Evolutionary conservation across 73 alveolate genomes (phyloP), one percentile per base, ranked within the genome.

Genomic region (Paramecium sexaurelia): DNA sequence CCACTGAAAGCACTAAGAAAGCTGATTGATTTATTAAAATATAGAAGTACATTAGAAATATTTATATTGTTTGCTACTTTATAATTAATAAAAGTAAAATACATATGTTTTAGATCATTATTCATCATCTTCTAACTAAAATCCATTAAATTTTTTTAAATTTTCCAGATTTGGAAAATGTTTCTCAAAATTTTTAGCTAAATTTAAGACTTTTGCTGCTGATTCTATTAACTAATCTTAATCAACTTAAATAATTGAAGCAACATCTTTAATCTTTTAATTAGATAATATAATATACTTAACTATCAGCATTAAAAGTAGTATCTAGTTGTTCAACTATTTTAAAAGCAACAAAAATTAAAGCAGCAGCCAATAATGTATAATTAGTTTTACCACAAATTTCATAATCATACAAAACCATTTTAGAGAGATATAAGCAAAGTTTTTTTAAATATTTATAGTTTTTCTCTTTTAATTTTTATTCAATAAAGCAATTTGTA

Each of bases 181-280:
- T 29, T 95, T 91, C 84, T 97, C 99, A 73, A 97, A 97, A 94
- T 97, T 96, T 85, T 97, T 94, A 1, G 99, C 99, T 75, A 95
- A 92, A 92, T 93, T 93, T 24, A 97, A 93, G 82, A 97, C 96
- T 88, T 93, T 93, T 26, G 97, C 96, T 5, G 98, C 94, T 13
- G 91, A 92, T 37, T 97, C 96, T 33, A 97, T 93, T 45, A 97
- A 93, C 40, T 95, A 95, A 56, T 94, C 96, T 40, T 96, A 96
- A 41, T 86, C 93, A 6, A 86, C 51, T 24, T 61, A 32, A 5
- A 55, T 55, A 11, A 57, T 90, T 87, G 84, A 69, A 89, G 97
- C 93, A 39, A 95, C 84, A 55, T 94, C 93, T 55, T 94, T 95
- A 29, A 86, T 86, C 93, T 86, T 2, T 4, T n/a, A 20, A n/a